These are phyloP conservation scores for Sporodiniella umbellata DNA, from an alignment of 371 early-diverging fungal species.

Conservation along the genomic window DNA sequence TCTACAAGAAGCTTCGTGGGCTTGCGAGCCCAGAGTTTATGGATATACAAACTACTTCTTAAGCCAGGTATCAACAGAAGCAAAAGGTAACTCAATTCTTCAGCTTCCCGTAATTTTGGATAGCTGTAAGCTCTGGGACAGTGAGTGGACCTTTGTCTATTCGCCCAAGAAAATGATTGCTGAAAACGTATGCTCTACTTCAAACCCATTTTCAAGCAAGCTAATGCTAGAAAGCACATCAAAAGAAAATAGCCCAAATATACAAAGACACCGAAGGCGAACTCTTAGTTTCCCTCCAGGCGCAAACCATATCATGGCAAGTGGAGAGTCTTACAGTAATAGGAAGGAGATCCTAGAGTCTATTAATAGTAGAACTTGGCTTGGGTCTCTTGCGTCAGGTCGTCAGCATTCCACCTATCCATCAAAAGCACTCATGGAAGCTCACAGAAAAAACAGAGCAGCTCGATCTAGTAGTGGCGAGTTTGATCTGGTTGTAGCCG, in stretches of 20 bases:
- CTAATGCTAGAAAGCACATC: neutral
- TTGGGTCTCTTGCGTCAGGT: constrained; percentile 32
- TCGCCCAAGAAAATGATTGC: neutral
- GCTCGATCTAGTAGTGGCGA: constrained; percentile 19
- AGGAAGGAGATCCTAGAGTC: constrained; percentile 8
- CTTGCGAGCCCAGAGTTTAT: constrained; percentile 57
- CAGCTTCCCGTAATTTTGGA: constrained; percentile 45
- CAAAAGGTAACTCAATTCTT: constrained; percentile 31
- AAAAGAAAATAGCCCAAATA: neutral
- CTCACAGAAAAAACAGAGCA: constrained; percentile 11
- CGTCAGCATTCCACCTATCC: constrained; percentile 22
- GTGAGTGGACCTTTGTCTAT: neutral
- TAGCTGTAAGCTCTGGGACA: constrained; percentile 37
- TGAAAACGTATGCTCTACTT: neutral
- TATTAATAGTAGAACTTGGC: constrained; percentile 30
- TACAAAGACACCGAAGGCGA: constrained; percentile 27
- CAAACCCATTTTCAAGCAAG: neutral
- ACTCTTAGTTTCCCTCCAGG: constrained; percentile 43
- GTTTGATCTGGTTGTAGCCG: constrained; percentile 13
- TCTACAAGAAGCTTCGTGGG: constrained; percentile 52
- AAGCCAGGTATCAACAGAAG: constrained; percentile 11
- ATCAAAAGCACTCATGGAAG: constrained; percentile 26
- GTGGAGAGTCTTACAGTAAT: neutral
- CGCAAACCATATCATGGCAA: neutral
- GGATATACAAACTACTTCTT: constrained; percentile 42